These are phyloP conservation scores for Eremothecium sinecaudum DNA, from an alignment of 1,139 yeast species.

Conservation along the genomic window DNA sequence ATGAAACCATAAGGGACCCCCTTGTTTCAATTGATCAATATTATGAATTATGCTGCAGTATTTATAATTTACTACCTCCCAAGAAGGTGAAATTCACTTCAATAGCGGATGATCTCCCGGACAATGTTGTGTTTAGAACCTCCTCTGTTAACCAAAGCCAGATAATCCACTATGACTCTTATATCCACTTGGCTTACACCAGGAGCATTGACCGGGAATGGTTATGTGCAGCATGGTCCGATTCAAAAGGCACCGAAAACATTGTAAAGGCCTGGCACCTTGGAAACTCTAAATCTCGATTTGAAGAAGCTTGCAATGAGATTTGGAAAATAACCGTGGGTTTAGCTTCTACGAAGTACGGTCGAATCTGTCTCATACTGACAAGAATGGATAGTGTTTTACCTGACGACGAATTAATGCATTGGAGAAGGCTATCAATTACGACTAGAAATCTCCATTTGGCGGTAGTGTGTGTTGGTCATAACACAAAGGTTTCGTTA, in stretches of 20 bases:
- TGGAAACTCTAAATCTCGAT: slow-evolving; percentile 37
- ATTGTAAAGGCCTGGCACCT: slow-evolving; percentile 60
- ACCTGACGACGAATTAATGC: slow-evolving; percentile 70
- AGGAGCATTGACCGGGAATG: slow-evolving; percentile 72
- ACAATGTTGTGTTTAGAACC: slow-evolving; percentile 44
- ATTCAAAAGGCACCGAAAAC: slow-evolving; percentile 62
- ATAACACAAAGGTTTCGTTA: slow-evolving; percentile 49
- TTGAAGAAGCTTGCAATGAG: slow-evolving; percentile 49
- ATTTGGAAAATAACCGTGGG: slow-evolving; percentile 47
- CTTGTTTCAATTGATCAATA: slow-evolving; percentile 25
- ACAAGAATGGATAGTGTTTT: slow-evolving; percentile 63
- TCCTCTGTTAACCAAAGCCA: slow-evolving; percentile 33
- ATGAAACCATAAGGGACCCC: slow-evolving; percentile 39
- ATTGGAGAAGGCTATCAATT: slow-evolving; percentile 62
- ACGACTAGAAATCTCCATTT: slow-evolving; percentile 54
- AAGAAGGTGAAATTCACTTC: slow-evolving; percentile 26
- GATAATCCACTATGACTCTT: slow-evolving; percentile 55
- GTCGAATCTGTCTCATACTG: slow-evolving; percentile 54
- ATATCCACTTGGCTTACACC: slow-evolving; percentile 78
- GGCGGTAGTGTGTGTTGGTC: slow-evolving; percentile 65
- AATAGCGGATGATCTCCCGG: slow-evolving; percentile 30
- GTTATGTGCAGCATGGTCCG: slow-evolving; percentile 86
- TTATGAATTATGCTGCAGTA: slow-evolving; percentile 44
- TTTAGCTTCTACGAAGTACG: slow-evolving; percentile 34
- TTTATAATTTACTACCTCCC: slow-evolving; percentile 54